Conservation (phyloP, 257 asterid species). For the Petrea volubilis region DNA sequence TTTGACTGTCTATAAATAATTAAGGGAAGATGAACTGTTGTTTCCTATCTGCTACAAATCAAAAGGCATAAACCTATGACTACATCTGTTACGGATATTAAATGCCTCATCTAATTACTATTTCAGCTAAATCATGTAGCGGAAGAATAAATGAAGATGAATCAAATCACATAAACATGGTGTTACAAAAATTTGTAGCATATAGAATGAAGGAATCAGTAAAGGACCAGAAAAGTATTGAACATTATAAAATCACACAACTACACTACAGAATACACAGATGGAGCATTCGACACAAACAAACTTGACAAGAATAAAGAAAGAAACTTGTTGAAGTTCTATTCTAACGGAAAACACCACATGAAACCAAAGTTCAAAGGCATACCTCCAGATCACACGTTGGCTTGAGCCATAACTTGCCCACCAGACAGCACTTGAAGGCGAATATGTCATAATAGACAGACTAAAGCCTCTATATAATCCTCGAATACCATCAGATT, state of each 20-base stretch:
- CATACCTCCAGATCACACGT: slow-evolving; percentile 85
- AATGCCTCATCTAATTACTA: not conserved
- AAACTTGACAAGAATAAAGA: not conserved
- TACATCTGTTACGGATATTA: not conserved
- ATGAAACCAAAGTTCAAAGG: not conserved
- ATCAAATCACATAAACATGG: not conserved
- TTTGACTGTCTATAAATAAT: not conserved
- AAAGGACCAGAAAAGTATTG: not conserved
- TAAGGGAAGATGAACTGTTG: not conserved
- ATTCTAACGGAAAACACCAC: slow-evolving; percentile 1
- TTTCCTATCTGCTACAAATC: not conserved
- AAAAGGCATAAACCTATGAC: not conserved
- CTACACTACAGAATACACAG: too few species aligned
- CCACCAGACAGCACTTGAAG: slow-evolving; percentile 99
- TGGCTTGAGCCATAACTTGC: slow-evolving; percentile 99
- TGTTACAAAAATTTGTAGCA: not conserved
- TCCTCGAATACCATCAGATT: slow-evolving; percentile 90
- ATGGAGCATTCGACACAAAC: too few species aligned
- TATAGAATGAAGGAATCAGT: not conserved
- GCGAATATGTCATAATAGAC: slow-evolving; percentile 87
- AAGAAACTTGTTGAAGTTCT: too few species aligned
- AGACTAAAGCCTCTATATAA: slow-evolving; percentile 94
- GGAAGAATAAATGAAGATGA: not conserved
- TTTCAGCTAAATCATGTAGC: not conserved
- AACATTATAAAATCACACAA: too few species aligned